Conservation (phyloP, 805 yeast species). For the Deakozyma indianensis region DNA sequence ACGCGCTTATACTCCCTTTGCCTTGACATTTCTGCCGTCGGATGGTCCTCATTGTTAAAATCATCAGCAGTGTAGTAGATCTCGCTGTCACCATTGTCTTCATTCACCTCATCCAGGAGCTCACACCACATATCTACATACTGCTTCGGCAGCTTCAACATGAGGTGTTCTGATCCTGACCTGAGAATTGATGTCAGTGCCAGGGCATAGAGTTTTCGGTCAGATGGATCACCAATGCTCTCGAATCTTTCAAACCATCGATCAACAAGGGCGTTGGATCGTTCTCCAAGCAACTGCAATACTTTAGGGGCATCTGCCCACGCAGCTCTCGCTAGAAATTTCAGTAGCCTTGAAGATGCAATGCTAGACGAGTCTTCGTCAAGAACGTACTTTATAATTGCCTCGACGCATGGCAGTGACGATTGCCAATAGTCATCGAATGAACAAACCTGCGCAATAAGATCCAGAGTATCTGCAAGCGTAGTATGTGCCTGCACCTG, state of each 20-base stretch:
- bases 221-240: slow-evolving; percentile 59
- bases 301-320: background rate
- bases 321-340: slow-evolving; percentile 1
- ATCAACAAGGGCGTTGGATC: background rate
- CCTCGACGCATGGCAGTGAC: background rate
- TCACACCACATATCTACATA: slow-evolving; percentile 32
- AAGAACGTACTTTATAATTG: background rate
- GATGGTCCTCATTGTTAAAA: slow-evolving; percentile 11
- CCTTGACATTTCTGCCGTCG: slow-evolving; percentile 13
- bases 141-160: slow-evolving; percentile 18
- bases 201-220: slow-evolving; percentile 51
- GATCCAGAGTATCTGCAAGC: slow-evolving; percentile 7
- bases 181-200: slow-evolving; percentile 42
- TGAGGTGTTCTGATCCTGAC: slow-evolving; percentile 19
- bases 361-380: background rate
- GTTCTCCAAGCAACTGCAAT: slow-evolving; percentile 2
- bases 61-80: slow-evolving; percentile 10
- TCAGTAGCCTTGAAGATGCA: slow-evolving; percentile 1
- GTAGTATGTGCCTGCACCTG: slow-evolving; percentile 8
- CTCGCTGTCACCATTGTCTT: slow-evolving; percentile 36
- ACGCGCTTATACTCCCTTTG: slow-evolving; percentile 22
- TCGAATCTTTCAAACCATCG: slow-evolving; percentile 24
- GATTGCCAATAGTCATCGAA: slow-evolving; percentile 5
- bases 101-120: slow-evolving; percentile 64
- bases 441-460: slow-evolving; percentile 8